These are phyloP conservation scores for Clitoria ternatea DNA, from an alignment of 306 rosid genomes.

Conservation along the genomic window DNA sequence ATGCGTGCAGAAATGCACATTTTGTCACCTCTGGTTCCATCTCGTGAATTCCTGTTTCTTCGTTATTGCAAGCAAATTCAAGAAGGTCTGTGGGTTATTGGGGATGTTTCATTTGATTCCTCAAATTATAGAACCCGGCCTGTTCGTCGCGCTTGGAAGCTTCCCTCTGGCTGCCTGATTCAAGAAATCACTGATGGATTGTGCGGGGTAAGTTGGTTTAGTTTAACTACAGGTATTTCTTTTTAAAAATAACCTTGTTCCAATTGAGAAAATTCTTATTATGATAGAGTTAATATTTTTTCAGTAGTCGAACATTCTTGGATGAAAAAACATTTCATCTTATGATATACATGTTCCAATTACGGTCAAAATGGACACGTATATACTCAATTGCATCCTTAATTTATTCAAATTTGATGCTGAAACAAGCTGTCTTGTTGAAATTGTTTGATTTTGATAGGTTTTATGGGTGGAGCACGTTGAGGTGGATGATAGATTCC, in stretches of 20 bases:
- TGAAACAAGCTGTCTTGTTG: background rate
- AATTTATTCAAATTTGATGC: background rate
- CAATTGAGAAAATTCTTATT: too few species aligned
- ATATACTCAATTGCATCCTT: background rate
- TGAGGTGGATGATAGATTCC: constrained; percentile 51
- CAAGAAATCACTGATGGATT: constrained; percentile 40
- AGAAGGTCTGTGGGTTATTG: constrained; percentile 49
- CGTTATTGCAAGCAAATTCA: constrained; percentile 55
- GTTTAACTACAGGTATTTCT: too few species aligned
- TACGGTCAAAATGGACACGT: too few species aligned
- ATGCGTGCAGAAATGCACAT: constrained; percentile 68
- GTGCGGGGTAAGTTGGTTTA: constrained; percentile 27
- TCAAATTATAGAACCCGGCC: background rate
- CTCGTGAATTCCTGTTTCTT: constrained; percentile 49
- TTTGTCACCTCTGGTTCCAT: constrained; percentile 58
- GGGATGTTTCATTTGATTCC: constrained; percentile 55
- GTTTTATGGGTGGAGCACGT: constrained; percentile 80
- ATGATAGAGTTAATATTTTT: too few species aligned
- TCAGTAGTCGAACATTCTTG: too few species aligned
- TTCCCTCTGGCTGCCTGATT: constrained; percentile 82
- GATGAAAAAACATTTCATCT: too few species aligned
- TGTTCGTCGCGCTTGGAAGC: constrained; percentile 41
- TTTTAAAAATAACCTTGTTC: too few species aligned
- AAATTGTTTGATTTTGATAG: constrained; percentile 23
- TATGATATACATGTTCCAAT: too few species aligned